Conservation (phyloP, 2,329 filamentous ascomycete genomes). For the Fusarium tricinctum region DNA sequence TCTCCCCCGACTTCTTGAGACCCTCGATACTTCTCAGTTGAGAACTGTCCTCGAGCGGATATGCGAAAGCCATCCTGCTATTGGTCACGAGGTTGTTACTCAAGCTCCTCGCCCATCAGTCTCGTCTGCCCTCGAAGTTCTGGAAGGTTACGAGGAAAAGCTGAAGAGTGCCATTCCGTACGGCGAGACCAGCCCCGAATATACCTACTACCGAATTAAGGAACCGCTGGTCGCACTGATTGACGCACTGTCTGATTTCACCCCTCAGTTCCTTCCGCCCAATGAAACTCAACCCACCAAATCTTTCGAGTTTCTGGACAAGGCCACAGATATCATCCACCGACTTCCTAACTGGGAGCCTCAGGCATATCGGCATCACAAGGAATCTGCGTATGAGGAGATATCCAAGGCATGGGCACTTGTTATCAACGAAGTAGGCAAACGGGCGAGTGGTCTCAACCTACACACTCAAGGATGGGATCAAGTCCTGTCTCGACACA, state of each 20-base stretch:
- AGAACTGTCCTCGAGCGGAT: constrained; percentile 89
- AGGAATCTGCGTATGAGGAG: constrained; percentile 96
- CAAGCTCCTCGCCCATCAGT: constrained; percentile 91
- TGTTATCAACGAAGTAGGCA: constrained; percentile 90
- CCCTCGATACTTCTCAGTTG: constrained; percentile 86
- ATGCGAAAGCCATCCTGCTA: constrained; percentile 88
- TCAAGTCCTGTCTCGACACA: constrained; percentile 86
- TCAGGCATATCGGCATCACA: constrained; percentile 89
- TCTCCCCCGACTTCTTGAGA: constrained; percentile 86
- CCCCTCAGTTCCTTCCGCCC: constrained; percentile 93
- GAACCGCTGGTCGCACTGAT: constrained; percentile 84
- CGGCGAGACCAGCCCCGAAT: constrained; percentile 87
- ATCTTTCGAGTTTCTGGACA: constrained; percentile 89
- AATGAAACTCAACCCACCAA: constrained; percentile 86
- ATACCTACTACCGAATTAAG: constrained; percentile 93
- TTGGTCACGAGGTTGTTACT: constrained; percentile 85
- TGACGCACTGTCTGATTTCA: constrained; percentile 93
- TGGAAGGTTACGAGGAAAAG: constrained; percentile 83
- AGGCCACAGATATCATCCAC: constrained; percentile 91
- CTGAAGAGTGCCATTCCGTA: constrained; percentile 88
- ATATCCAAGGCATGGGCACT: constrained; percentile 93
- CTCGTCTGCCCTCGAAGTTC: constrained; percentile 81
- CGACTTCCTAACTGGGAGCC: constrained; percentile 91
- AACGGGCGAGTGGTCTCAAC: constrained; percentile 90
- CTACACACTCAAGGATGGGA: constrained; percentile 95